These are phyloP conservation scores for Fusarium sp. DNA, from an alignment of 2,329 filamentous ascomycete genomes.

Conservation along the genomic window DNA sequence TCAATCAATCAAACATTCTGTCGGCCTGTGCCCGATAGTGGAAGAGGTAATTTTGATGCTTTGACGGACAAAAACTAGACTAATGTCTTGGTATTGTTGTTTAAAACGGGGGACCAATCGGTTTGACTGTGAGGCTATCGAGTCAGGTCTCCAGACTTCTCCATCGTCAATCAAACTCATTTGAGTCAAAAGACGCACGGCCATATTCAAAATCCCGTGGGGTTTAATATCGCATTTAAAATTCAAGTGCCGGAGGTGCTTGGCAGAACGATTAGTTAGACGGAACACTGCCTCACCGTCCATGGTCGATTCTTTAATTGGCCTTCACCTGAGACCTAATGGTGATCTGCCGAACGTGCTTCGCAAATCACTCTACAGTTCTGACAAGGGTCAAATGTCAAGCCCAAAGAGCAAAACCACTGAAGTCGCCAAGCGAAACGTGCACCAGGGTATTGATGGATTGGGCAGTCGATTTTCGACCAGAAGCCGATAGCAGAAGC, in stretches of 20 bases:
- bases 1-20: constrained; percentile 25
- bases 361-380: constrained; percentile 25
- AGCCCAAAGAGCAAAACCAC: constrained; percentile 4
- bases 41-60: constrained; percentile 6
- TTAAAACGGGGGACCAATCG: constrained; percentile 8
- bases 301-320: constrained; percentile 27
- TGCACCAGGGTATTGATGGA: background rate
- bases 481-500: constrained; percentile 13
- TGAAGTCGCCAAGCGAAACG: constrained; percentile 24
- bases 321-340: constrained; percentile 39
- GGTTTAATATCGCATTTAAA: constrained; percentile 29
- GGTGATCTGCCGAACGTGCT: constrained; percentile 35
- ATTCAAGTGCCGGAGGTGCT: constrained; percentile 27
- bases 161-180: background rate
- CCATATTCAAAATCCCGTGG: background rate
- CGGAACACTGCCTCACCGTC: constrained; percentile 23
- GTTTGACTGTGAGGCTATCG: constrained; percentile 25
- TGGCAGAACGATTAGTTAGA: constrained; percentile 28
- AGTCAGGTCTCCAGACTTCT: constrained; percentile 13
- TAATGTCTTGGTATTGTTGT: background rate
- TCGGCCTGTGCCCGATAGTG: constrained; percentile 14
- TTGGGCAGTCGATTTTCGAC: background rate
- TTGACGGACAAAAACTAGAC: constrained; percentile 1
- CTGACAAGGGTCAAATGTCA: constrained; percentile 17
- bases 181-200: constrained; percentile 8